Percentiles rank a stretch among this genome's conserved stretches.
These are phyloP conservation scores for Tolypocladium sp. DNA, from an alignment of 2,329 filamentous ascomycete species.

Conservation along the genomic window DNA sequence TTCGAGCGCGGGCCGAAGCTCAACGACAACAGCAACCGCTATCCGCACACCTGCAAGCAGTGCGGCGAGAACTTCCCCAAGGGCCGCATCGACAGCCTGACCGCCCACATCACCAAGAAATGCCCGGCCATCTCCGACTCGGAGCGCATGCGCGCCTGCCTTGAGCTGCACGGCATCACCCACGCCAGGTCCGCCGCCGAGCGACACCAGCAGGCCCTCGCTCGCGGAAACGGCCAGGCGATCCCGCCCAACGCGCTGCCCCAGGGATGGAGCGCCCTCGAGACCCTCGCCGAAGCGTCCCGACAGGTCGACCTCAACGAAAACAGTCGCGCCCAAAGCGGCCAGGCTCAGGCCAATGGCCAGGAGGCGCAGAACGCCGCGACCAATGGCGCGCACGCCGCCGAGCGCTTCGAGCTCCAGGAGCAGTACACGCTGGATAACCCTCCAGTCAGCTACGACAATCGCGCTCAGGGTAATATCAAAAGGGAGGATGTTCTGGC, in stretches of 20 bases:
- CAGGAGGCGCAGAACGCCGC: conserved; percentile 20
- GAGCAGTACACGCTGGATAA: conserved; percentile 52
- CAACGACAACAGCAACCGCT: conserved; percentile 82
- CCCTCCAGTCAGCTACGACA: conserved; percentile 40
- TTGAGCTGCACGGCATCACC: conserved; percentile 63
- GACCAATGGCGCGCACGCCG: conserved; percentile 11
- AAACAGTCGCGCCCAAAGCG: conserved; percentile 39
- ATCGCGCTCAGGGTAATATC: conserved; percentile 11
- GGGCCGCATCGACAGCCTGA: conserved; percentile 75
- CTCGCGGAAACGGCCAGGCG: conserved; percentile 18
- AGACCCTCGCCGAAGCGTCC: conserved; percentile 82
- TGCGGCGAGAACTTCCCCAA: conserved; percentile 88
- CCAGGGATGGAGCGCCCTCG: conserved; percentile 68
- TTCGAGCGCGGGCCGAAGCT: conserved; percentile 83
- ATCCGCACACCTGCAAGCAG: conserved; percentile 81
- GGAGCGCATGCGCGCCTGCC: conserved; percentile 66
- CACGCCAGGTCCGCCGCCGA: conserved; percentile 30
- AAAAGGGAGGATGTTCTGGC: conserved; percentile 12
- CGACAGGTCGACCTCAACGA: conserved; percentile 63
- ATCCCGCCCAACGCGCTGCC: conserved; percentile 25
- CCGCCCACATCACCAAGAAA: conserved; percentile 74
- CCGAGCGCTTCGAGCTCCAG: conserved; percentile 42
- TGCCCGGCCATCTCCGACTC: conserved; percentile 69
- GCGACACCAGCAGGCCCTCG: conserved; percentile 15
- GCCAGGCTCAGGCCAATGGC: conserved; percentile 16